phyloP scores from a whole-genome alignment of 805 yeast genomes.

The Cyberlindnera nakhonratchasimensis region DNA sequence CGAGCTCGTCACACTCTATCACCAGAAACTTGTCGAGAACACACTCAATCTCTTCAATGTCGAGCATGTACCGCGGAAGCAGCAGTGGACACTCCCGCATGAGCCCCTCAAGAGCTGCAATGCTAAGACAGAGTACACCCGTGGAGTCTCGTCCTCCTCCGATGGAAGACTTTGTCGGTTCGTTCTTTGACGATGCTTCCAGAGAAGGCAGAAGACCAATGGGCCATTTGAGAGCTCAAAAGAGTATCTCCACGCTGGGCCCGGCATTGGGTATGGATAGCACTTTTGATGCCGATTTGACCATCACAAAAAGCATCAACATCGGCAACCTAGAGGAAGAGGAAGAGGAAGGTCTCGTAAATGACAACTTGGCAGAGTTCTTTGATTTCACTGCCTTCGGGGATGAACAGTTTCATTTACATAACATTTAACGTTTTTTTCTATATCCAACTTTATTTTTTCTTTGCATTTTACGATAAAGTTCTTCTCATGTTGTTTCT shows the following conservation, averaged over 20 bases:
- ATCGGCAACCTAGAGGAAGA: not conserved
- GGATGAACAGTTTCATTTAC: conserved; percentile 14
- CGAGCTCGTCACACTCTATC: conserved; percentile 19
- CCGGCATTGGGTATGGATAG: conserved; percentile 22
- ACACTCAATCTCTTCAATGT: conserved; percentile 25
- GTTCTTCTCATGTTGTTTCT: not conserved
- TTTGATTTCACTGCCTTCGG: conserved; percentile 27
- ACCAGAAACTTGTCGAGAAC: conserved; percentile 18
- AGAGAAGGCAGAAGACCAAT: conserved; percentile 11
- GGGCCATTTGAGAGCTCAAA: conserved; percentile 16
- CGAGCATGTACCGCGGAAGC: conserved; percentile 13
- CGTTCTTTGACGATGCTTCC: conserved; percentile 21
- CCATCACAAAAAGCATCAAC: conserved; percentile 4
- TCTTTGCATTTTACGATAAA: not conserved
- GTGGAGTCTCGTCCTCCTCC: conserved; percentile 14
- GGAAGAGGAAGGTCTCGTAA: conserved; percentile 8
- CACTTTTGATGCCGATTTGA: conserved; percentile 7
- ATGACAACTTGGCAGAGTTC: conserved; percentile 18
- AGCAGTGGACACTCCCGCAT: conserved; percentile 13
- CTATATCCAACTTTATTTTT: too few species aligned
- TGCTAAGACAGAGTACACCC: conserved; percentile 23
- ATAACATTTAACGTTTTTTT: conserved; percentile 4
- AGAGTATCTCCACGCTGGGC: conserved; percentile 22
- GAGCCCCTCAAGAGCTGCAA: conserved; percentile 23
- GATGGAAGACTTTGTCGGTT: conserved; percentile 16